Evolutionary conservation across 257 asterid genomes (phyloP), one percentile per base, ranked within the genome.

Genomic region (Eustoma russellianum): DNA sequence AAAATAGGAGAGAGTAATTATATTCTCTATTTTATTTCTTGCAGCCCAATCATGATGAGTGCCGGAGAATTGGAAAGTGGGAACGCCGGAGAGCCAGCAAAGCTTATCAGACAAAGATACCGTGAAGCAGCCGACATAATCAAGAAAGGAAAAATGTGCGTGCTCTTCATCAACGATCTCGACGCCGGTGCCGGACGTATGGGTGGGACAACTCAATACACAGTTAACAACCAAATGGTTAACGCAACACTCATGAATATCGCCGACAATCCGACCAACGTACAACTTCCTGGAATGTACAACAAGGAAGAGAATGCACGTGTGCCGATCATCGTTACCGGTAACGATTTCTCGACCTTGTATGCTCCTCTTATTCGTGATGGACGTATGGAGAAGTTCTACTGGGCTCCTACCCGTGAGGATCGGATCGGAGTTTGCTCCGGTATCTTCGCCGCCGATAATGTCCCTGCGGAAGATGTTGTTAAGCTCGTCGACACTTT

Each of bases 341-440:
- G 94, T 18, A 86, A 86, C 59, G 96, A 86, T 67, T 86, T 86
- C 72, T 86, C 96, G 2, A 86, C 94, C 19, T 55, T 86, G 55
- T 86, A 86, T 17, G 96, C 96, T 1, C 96, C 96, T 1, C 86
- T 86, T 53, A 86, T 86, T 61, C 96, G 96, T 53, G 96, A 86
- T 51, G 96, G 96, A 15, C 96, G 96, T 59, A 86, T 86, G 96
- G 96, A 86, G 79, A 86, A 86, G 75, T 86, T 83, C 79, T 86
- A 86, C 72, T 86, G 96, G 96, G 92, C 96, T 8, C 96, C 96
- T 9, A 86, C 92, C 30, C 84, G 96, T 0, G 94, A 81, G 5
- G 96, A 87, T 63, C 78, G 96, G 13, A 72, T 83, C 52, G 96
- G 96, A 30, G 94, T 87, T 24, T 83, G 93, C 69, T 71, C n/a